Evolutionary conservation across 148 eudicot species (phyloP), one percentile per base, ranked within the genome.

Genomic region (Suaeda aralocaspica): DNA sequence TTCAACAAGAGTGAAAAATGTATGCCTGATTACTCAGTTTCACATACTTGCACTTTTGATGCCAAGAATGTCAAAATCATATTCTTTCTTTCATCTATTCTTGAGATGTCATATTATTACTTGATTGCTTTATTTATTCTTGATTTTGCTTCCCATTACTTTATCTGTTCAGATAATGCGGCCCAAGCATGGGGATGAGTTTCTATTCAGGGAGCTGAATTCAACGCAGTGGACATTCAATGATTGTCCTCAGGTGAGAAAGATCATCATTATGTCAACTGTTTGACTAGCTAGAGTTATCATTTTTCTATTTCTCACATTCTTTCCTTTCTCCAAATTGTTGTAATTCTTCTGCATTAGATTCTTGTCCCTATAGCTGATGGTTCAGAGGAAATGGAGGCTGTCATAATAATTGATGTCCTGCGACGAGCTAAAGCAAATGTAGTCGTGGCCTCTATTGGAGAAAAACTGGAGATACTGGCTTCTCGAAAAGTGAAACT

Each of bases 341-440:
- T 19, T 28, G 33, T 68, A 50, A 52, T 34, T 64, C 61, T 67
- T 21, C 62, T 72, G 31, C 63, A 68, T 22, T 76, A 94, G 99
- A 80, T 94, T 80, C 96, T 94, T 59, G 96, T 94, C 16, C 99
- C 96, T 19, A 77, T 94, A 82, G 99, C 99, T 49, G 80, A 88
- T 80, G 97, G 97, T 41, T 76, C 88, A 22, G 99, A 94, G 79
- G 99, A 95, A 76, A 91, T 95, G 99, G 99, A 95, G 82, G 96
- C 97, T 65, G 82, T 87, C 64, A 89, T 83, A n/a, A 87, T 91
- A 39, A 89, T 95, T 41, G 99, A 87, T 71, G 84, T 91, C 56
- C 90, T 95, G 19, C 82, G 94, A 55, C 86, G 96, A 66, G 93
- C 97, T 50, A 82, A 91, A 80, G 90, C 86, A 45, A 83, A 89